Evolutionary conservation across 345 rosid species (phyloP), one percentile per base, ranked within the genome.

Genomic region (Noccaea caerulescens): DNA sequence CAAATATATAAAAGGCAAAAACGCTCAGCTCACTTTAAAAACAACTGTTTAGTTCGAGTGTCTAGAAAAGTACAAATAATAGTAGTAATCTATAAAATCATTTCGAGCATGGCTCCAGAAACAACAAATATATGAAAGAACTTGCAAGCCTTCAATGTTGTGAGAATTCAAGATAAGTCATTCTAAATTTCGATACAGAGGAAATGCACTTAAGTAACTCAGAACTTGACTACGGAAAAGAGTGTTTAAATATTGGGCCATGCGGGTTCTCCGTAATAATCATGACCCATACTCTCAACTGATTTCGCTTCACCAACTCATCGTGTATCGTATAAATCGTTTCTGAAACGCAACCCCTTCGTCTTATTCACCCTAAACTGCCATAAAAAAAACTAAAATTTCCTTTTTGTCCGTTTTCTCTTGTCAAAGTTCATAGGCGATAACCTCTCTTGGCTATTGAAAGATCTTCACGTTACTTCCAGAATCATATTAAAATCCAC

Each of bases 381-480:
- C 30, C 42, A 60, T 61, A 30, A 69, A 32, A 33, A 46, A 49
- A 20, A 20, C 38, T 34, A 47, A 41, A 18, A 1, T 46, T 37
- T 50, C 18, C 13, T 59, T 13, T 62, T 10, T 62, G 11, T 10
- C 49, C 30, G 38, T 4, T 57, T 47, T 23, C n/a, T 46, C 68
- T 63, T n/a, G 55, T 45, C 23, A 43, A 45, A 68, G 54, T 45
- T 57, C 37, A 9, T 68, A 63, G 2, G 11, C 18, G 12, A 23
- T 47, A 18, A n/a, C 27, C 70, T 38, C 45, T 68, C 34, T 20
- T 20, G 30, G 75, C 75, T 41, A 51, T 42, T 27, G 5, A 23
- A 69, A 39, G 74, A 49, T 39, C 30, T 59, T 25, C 32, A 50
- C 2, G 25, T 38, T 51, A 71, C 34, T 50, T 71, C 50, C 60